Evolutionary conservation across 1,139 yeast species (phyloP).

Genomic region (Komagataea norvegica): DNA sequence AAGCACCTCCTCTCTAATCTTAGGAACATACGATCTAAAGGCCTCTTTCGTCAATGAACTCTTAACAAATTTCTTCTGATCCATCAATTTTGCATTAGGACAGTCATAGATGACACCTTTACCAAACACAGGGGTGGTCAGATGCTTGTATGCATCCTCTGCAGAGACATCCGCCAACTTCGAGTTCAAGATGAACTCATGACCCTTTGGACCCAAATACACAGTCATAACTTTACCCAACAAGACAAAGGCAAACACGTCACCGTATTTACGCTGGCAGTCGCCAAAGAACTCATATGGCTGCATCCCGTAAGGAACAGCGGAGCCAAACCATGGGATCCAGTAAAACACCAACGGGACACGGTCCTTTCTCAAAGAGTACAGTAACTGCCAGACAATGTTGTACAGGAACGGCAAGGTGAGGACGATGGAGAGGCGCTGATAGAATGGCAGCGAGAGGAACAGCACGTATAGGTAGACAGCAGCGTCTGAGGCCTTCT

Average conservation of each 20-base stretch:
- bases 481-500: slow-evolving; percentile 12
- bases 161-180: slow-evolving; percentile 89
- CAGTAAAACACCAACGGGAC: slow-evolving; percentile 89
- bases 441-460: slow-evolving; percentile 29
- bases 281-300: slow-evolving; percentile 85
- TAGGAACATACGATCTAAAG: slow-evolving; percentile 81
- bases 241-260: slow-evolving; percentile 82
- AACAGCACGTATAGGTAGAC: slow-evolving; percentile 19
- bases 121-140: slow-evolving; percentile 97
- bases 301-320: slow-evolving; percentile 81
- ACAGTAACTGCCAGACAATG: slow-evolving; percentile 63
- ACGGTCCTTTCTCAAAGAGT: slow-evolving; percentile 69
- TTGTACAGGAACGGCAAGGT: slow-evolving; percentile 48
- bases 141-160: slow-evolving; percentile 90
- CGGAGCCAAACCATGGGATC: slow-evolving; percentile 95
- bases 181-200: slow-evolving; percentile 91
- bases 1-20: slow-evolving; percentile 72
- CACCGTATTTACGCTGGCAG: slow-evolving; percentile 81
- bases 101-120: slow-evolving; percentile 97
- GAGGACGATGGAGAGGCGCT: slow-evolving; percentile 28
- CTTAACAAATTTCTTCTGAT: slow-evolving; percentile 95
- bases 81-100: slow-evolving; percentile 91
- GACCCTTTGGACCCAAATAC: slow-evolving; percentile 95
- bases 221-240: slow-evolving; percentile 94
- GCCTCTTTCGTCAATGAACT: slow-evolving; percentile 82